Evolutionary conservation across 148 eudicot species (phyloP), one percentile per base, ranked within the genome.

Genomic region (Heliosperma pusillum): DNA sequence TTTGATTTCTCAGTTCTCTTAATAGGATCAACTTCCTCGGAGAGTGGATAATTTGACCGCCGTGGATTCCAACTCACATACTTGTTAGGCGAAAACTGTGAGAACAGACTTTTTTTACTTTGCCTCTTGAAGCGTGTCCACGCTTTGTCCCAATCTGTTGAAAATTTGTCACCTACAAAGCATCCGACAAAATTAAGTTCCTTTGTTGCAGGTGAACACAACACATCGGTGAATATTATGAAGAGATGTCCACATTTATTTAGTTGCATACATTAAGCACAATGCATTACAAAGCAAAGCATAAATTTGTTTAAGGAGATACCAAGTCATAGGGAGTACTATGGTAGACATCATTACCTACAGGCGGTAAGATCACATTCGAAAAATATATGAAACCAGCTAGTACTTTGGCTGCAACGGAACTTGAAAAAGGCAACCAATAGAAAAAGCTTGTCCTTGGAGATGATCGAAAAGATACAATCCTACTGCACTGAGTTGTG

Each of bases 1-100:
- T 96, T 92, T 22, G 94, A 88, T 72, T 86, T 89, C 89, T 96
- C 99, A 7, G 94, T 78, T 86, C 90, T 86, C 84, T 88, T 95
- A 74, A 95, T 95, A 56, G 99, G 97, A 85, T 95, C 99, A 73
- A 92, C 87, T 80, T 96, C 99, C 81, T 96, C 99, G 0, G 99
- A 96, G 11, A 90, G 80, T 12, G 97, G 97, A 73, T 82, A 96
- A 72, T 96, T 81, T 19, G 97, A 92, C 40, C 87, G 97, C 77
- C 88, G 88, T 30, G 99, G 97, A 71, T 96, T 96, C 99, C 99
- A 90, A 70, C 76, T 92, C 74, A 96, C 97, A 36, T 96, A 92
- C 82, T 95, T 95, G 89, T 90, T 75, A 5, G 94, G 94, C 12
- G 87, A 75, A 74, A 94, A 87, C 45, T 80, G 76, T 0, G 92